Conservation (phyloP, 2,329 filamentous ascomycete species). For the Pleomassaria siparia region DNA sequence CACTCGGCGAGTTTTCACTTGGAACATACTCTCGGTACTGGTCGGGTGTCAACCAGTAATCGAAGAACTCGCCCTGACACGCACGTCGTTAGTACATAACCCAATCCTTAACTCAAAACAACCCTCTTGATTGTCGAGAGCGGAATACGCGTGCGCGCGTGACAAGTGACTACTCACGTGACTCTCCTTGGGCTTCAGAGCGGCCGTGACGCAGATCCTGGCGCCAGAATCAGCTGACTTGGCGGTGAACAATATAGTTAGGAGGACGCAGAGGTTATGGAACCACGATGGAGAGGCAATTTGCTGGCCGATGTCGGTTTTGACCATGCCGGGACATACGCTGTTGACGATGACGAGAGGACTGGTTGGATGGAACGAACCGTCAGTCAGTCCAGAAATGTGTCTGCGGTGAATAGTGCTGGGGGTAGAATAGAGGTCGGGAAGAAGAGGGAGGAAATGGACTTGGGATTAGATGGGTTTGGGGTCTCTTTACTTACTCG, state of each 20-base stretch:
- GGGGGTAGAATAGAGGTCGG: not conserved
- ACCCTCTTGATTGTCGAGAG: slow-evolving; percentile 4
- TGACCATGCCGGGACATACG: slow-evolving; percentile 12
- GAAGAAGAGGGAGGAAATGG: not conserved
- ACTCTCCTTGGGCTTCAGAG: slow-evolving; percentile 9
- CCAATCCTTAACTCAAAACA: slow-evolving; percentile 4
- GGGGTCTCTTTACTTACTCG: slow-evolving; percentile 10
- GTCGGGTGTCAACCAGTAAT: slow-evolving; percentile 11
- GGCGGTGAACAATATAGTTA: slow-evolving; percentile 8
- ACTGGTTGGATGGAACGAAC: slow-evolving; percentile 1
- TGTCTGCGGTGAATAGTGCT: slow-evolving; percentile 3
- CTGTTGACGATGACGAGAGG: slow-evolving; percentile 12
- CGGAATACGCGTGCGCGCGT: slow-evolving; percentile 1
- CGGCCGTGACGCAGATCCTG: slow-evolving; percentile 10
- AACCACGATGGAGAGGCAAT: slow-evolving; percentile 10
- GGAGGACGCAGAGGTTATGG: slow-evolving; percentile 1
- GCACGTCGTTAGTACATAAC: slow-evolving; percentile 1
- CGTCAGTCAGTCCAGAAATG: slow-evolving; percentile 2
- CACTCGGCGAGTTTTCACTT: not conserved
- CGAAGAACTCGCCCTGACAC: slow-evolving; percentile 12
- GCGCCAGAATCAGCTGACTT: slow-evolving; percentile 12
- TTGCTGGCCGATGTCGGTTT: slow-evolving; percentile 8
- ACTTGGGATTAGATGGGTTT: not conserved
- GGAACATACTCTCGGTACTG: slow-evolving; percentile 9
- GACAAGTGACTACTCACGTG: slow-evolving; percentile 8